These are phyloP conservation scores for Glycine soja DNA, from an alignment of 306 rosid species.

Conservation along the genomic window DNA sequence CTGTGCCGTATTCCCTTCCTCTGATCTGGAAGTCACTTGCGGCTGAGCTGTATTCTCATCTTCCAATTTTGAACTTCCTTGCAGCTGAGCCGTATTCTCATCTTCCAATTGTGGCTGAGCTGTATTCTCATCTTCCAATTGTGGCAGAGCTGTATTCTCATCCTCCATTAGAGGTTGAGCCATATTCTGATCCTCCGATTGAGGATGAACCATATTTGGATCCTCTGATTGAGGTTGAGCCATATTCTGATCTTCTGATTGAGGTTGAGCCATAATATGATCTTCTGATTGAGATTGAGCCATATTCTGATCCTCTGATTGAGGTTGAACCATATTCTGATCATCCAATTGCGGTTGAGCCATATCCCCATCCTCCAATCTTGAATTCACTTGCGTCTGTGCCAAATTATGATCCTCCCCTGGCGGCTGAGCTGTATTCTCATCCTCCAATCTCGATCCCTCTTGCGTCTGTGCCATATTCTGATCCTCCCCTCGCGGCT, in stretches of 20 bases:
- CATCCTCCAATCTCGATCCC: background rate
- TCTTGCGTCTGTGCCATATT: background rate
- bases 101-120: background rate
- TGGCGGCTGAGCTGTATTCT: background rate
- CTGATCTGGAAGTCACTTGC: background rate
- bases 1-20: background rate
- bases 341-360: background rate
- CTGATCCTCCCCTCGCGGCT: background rate
- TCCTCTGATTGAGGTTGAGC: background rate
- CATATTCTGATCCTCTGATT: background rate
- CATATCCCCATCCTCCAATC: conserved; percentile 3
- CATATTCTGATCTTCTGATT: too few relatives aligned
- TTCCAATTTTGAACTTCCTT: background rate
- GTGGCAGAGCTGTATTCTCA: background rate
- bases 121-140: background rate
- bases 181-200: background rate
- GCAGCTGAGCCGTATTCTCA: background rate
- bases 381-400: background rate
- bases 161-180: background rate
- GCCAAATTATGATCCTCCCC: too few relatives aligned
- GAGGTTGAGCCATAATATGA: background rate
- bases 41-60: background rate
- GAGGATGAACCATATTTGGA: too few relatives aligned
- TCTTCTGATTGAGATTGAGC: background rate
- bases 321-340: background rate